A percentile compares a stretch with the other conserved stretches of the same genome.
Evolutionary conservation across 148 eudicot species (phyloP).

Genomic region (Chenopodium suecicum): DNA sequence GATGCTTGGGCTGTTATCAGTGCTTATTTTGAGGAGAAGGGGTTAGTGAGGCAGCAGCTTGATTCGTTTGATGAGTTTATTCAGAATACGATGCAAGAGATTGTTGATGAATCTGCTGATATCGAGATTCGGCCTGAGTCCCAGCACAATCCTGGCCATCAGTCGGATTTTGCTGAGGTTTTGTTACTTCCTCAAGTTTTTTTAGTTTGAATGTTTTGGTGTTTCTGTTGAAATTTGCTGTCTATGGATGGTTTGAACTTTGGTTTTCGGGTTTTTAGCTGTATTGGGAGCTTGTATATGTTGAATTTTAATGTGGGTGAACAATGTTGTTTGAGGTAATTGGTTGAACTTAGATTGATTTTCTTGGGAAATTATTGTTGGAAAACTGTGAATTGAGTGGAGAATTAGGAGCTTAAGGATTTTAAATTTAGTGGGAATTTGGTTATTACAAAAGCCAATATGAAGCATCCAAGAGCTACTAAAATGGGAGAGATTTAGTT

Average conservation of each 20-base stretch:
- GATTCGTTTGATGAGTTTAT: constrained; percentile 97
- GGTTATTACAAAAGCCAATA: not conserved
- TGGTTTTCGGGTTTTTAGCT: not conserved
- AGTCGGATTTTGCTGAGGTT: constrained; percentile 87
- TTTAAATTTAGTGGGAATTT: not conserved
- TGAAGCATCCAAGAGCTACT: not conserved
- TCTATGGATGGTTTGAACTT: not conserved
- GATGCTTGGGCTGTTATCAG: constrained; percentile 99
- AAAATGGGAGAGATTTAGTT: not conserved
- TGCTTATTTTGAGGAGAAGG: constrained; percentile 90
- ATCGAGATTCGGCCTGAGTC: constrained; percentile 93
- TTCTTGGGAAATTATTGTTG: not conserved
- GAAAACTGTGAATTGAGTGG: not conserved
- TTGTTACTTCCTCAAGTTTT: not conserved
- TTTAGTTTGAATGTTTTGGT: not conserved
- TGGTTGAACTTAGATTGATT: not conserved
- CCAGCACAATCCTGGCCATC: constrained; percentile 94
- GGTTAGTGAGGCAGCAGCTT: constrained; percentile 84
- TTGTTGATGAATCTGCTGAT: constrained; percentile 89
- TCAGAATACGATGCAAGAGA: constrained; percentile 98
- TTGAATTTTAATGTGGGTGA: too few relatives aligned
- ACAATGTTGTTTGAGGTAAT: not conserved
- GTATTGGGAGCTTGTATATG: not conserved
- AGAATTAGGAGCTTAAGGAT: not conserved
- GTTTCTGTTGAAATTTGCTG: not conserved